These are phyloP conservation scores for Alliaria petiolata DNA, from an alignment of 345 rosid genomes.

Conservation along the genomic window DNA sequence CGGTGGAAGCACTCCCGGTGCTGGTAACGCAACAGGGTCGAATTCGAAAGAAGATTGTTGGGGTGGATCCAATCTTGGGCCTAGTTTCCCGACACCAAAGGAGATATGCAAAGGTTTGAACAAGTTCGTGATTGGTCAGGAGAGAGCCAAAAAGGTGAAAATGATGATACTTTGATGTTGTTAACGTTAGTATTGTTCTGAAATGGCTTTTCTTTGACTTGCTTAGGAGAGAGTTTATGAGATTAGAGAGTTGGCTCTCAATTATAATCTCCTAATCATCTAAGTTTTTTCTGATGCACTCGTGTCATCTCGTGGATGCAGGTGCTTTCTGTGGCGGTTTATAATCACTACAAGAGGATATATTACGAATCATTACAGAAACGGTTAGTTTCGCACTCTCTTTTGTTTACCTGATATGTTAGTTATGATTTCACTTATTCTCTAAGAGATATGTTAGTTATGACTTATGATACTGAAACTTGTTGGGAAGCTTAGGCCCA, in stretches of 20 bases:
- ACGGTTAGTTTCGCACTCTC: constrained; percentile 45
- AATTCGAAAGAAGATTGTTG: constrained; percentile 66
- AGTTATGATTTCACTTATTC: not conserved
- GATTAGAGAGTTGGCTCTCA: not conserved
- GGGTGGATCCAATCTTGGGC: constrained; percentile 95
- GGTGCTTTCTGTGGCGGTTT: constrained; percentile 98
- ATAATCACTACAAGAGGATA: constrained; percentile 96
- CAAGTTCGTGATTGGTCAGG: constrained; percentile 98
- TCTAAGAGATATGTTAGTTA: constrained; percentile 14
- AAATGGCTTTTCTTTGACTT: not conserved
- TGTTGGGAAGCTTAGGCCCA: constrained; percentile 62
- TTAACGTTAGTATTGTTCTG: no score
- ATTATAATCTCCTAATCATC: not conserved
- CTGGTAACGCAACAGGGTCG: constrained; percentile 40
- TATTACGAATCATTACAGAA: constrained; percentile 60
- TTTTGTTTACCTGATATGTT: not conserved
- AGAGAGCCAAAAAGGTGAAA: constrained; percentile 88
- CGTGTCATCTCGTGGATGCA: constrained; percentile 34
- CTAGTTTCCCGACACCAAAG: constrained; percentile 88
- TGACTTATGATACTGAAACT: constrained; percentile 31
- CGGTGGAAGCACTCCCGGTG: constrained; percentile 26
- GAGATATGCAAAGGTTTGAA: constrained; percentile 91
- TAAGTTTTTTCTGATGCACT: no score
- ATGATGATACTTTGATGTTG: not conserved
- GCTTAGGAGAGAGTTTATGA: not conserved